Percentiles rank a stretch among this genome's conserved stretches.
These are phyloP conservation scores for Fonsecaea monophora DNA, from an alignment of 2,329 filamentous ascomycete genomes.

Conservation along the genomic window DNA sequence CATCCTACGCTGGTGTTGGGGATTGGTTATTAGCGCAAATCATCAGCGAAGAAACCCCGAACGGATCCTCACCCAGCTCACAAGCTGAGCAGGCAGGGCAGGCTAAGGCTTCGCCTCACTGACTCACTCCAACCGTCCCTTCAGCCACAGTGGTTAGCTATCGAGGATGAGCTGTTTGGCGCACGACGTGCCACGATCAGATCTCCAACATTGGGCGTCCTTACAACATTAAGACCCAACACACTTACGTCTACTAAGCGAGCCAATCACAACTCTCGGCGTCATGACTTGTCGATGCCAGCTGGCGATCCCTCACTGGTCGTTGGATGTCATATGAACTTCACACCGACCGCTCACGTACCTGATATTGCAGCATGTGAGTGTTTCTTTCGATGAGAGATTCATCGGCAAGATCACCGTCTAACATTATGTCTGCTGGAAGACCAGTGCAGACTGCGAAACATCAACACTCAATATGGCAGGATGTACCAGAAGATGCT, in stretches of 20 bases:
- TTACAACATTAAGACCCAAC: background rate
- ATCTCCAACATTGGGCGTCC: background rate
- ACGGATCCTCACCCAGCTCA: background rate
- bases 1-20: too few species aligned
- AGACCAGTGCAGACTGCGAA: constrained; percentile 23
- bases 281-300: background rate
- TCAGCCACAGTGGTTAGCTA: background rate
- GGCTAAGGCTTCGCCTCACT: background rate
- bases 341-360: background rate
- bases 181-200: background rate
- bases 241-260: background rate
- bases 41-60: background rate
- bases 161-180: background rate
- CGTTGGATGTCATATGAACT: background rate
- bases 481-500: constrained; percentile 20
- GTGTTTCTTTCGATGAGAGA: background rate
- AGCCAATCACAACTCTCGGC: background rate
- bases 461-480: constrained; percentile 36
- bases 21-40: too few species aligned
- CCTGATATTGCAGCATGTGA: background rate
- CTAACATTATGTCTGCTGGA: background rate
- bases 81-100: background rate
- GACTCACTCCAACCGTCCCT: background rate
- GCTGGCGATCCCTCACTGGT: background rate
- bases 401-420: background rate